Evolutionary conservation across 768 basidiomycete species (phyloP), one percentile per base, ranked within the genome.

Genomic region (Galerina sulciceps): DNA sequence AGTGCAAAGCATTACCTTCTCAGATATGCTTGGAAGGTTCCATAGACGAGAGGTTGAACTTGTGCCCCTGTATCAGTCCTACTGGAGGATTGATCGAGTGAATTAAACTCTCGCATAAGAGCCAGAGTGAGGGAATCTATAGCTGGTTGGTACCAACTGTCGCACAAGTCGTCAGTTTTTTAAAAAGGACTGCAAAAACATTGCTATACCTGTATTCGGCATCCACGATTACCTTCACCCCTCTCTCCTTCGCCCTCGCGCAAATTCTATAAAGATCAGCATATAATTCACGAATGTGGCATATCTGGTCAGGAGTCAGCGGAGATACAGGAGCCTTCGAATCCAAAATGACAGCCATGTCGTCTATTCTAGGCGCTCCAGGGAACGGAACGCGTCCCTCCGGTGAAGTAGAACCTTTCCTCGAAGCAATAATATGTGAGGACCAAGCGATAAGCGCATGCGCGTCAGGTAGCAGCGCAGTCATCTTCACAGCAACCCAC

Each of bases 1-100:
- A 51, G 40, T 38, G 11, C 15, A 31, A 40, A 20, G 26, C 44
- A 17, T 37, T 55, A 89, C 87, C 93, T 81, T 42, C 84, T 84
- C 20, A 97, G 83, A 73, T 96, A 97, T 0, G 93, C 90, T 69
- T 98, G 95, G 74, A 88, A 94, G 0, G 95, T 97, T 1, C 84
- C 88, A 71, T 95, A 95, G 1, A 94, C 74, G 4, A 94, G 76
- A 0, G 93, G 92, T 54, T 87, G 85, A 4, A 85, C 73, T n/a
- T 59, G 36, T 48, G 48, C 47, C 18, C 50, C 10, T 3, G 6
- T 49, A n/a, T n/a, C n/a, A n/a, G n/a, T n/a, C n/a, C n/a, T n/a
- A 47, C n/a, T 36, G 20, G 53, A 26, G 6, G 57, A 52, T 36
- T 47, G 41, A n/a, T 57, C 52, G 6, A 77, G 63, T n/a, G 71